phyloP scores from a whole-genome alignment of 306 rosid genomes.

The Cicer pinnatifidum region DNA sequence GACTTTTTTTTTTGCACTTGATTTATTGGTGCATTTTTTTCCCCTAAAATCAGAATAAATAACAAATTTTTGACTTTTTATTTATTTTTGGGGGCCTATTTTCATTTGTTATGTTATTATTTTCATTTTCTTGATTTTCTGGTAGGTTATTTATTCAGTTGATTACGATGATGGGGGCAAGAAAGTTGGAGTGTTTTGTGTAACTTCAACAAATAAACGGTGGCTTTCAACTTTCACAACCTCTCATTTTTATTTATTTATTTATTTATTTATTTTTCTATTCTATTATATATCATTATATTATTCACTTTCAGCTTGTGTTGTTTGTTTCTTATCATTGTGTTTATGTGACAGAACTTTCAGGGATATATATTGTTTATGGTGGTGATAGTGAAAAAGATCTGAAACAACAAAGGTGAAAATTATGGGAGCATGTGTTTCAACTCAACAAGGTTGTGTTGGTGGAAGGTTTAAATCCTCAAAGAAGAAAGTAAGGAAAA shows the following conservation, averaged over 20 bases:
- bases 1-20: neutral
- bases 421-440: constrained; percentile 85
- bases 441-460: constrained; percentile 68
- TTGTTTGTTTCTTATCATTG: constrained; percentile 27
- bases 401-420: constrained; percentile 37
- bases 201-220: constrained; percentile 43
- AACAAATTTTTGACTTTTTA: too few species aligned
- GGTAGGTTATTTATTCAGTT: neutral
- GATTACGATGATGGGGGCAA: constrained; percentile 12
- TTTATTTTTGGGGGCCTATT: too few species aligned
- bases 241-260: neutral
- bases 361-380: constrained; percentile 26
- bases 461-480: constrained; percentile 60
- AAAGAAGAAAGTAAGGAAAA: constrained; percentile 52
- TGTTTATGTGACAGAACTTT: constrained; percentile 35
- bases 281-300: neutral
- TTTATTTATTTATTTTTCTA: neutral
- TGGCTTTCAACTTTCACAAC: constrained; percentile 40
- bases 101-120: too few species aligned
- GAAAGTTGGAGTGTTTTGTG: constrained; percentile 40
- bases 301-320: constrained; percentile 14
- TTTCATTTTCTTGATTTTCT: too few species aligned
- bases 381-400: constrained; percentile 39
- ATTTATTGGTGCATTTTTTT: too few species aligned
- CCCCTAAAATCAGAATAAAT: too few species aligned